Conservation (phyloP, 106 monocot genomes). For the Dendrobium officinale region DNA sequence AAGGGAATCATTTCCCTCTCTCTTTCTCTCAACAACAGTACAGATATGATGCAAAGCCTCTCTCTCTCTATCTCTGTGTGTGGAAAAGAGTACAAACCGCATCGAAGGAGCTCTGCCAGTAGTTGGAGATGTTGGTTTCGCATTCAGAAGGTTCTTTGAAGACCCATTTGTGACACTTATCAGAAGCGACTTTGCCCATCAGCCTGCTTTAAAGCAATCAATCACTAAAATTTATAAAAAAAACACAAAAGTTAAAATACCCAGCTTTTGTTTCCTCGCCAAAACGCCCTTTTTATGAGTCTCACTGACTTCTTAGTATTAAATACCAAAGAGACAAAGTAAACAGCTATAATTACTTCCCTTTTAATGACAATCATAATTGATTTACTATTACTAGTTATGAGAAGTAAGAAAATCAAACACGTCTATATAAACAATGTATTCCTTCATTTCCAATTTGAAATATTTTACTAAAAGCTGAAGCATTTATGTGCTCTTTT, state of each 20-base stretch:
- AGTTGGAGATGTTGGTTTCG: constrained; percentile 90
- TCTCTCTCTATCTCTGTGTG: background rate
- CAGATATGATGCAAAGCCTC: no score
- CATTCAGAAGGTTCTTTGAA: constrained; percentile 94
- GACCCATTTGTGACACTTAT: constrained; percentile 99
- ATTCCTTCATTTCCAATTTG: background rate
- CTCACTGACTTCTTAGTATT: background rate
- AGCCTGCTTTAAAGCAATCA: constrained; percentile 46
- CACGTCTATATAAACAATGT: no score
- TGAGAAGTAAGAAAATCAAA: no score
- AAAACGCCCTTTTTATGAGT: background rate
- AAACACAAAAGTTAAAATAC: background rate
- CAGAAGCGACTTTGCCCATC: constrained; percentile 97
- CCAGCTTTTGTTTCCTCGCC: background rate
- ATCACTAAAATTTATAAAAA: constrained; percentile 12
- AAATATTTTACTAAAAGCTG: background rate
- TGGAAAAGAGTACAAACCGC: constrained; percentile 47
- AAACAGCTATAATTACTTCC: background rate
- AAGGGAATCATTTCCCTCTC: constrained; percentile 38
- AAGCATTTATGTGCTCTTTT: background rate
- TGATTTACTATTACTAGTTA: no score
- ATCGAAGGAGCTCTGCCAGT: constrained; percentile 98
- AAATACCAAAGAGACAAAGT: background rate
- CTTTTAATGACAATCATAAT: background rate
- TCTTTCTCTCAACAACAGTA: background rate